These are phyloP conservation scores for Zygotorulaspora mrakii DNA, from an alignment of 1,139 yeast species.

Conservation along the genomic window DNA sequence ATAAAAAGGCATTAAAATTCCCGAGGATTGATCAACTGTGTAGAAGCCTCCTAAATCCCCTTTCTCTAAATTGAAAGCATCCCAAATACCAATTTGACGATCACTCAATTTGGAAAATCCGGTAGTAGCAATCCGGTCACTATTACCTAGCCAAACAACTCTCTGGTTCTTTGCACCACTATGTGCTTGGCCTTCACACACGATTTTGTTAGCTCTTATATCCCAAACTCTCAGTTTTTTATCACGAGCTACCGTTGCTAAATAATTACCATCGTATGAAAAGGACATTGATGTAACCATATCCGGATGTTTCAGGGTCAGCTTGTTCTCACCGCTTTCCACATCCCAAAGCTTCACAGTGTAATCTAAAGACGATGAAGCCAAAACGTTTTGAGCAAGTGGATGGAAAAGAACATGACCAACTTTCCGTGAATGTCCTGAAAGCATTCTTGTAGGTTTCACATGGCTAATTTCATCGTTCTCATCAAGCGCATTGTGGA, in stretches of 20 bases:
- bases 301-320: conserved; percentile 81
- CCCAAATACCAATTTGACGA: conserved; percentile 95
- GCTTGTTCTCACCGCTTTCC: conserved; percentile 64
- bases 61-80: conserved; percentile 60
- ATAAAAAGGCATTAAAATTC: conserved; percentile 85
- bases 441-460: conserved; percentile 60
- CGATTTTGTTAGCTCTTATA: conserved; percentile 63
- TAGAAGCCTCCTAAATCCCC: conserved; percentile 90
- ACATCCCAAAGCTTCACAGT: conserved; percentile 89
- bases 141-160: conserved; percentile 83
- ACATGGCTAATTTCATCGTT: conserved; percentile 67
- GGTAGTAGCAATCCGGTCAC: conserved; percentile 85
- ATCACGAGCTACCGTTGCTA: conserved; percentile 92
- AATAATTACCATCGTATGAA: conserved; percentile 78
- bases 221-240: conserved; percentile 91
- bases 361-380: conserved; percentile 86
- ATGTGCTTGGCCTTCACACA: conserved; percentile 87
- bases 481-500: conserved; percentile 55
- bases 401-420: conserved; percentile 94
- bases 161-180: conserved; percentile 89
- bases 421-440: conserved; percentile 90
- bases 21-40: conserved; percentile 84
- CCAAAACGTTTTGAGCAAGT: conserved; percentile 77
- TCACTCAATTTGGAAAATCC: conserved; percentile 92
- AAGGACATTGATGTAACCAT: conserved; percentile 86